phyloP scores from a whole-genome alignment of 2,329 filamentous ascomycete species.

The Penicillium glabrum region DNA sequence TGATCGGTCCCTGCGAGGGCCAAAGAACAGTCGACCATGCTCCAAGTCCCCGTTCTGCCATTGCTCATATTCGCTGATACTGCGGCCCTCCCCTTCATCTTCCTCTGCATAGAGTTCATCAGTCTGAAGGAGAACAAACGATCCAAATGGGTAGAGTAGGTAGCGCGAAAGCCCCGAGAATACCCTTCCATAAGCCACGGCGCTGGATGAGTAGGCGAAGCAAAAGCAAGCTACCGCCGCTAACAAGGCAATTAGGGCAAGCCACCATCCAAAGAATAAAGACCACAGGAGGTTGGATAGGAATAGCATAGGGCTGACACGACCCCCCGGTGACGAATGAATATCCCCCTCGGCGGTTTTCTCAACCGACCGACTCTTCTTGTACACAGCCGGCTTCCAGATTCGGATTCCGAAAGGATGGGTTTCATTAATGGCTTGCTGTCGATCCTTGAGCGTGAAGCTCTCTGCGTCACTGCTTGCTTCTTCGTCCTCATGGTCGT shows the following conservation, averaged over 20 bases:
- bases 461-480: constrained; percentile 90
- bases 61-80: constrained; percentile 97
- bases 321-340: constrained; percentile 86
- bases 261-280: constrained; percentile 92
- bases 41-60: constrained; percentile 98
- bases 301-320: constrained; percentile 79
- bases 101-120: constrained; percentile 94
- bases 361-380: constrained; percentile 94
- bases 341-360: constrained; percentile 96
- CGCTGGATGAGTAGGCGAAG: constrained; percentile 76
- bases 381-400: constrained; percentile 98
- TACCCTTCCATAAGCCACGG: constrained; percentile 79
- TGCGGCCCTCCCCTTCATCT: constrained; percentile 91
- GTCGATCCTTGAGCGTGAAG: constrained; percentile 94
- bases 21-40: constrained; percentile 93
- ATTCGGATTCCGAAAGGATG: constrained; percentile 98
- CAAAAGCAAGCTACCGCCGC: constrained; percentile 77
- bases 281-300: constrained; percentile 92
- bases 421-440: constrained; percentile 97
- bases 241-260: constrained; percentile 71
- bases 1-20: constrained; percentile 72
- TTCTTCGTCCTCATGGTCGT: constrained; percentile 26
- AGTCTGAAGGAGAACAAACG: constrained; percentile 88
- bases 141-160: constrained; percentile 93
- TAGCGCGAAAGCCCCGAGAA: constrained; percentile 83